Percentiles rank a stretch among this genome's conserved stretches.
Conservation (phyloP, 2,329 filamentous ascomycete species). For the Fusarium austroafricanum region DNA sequence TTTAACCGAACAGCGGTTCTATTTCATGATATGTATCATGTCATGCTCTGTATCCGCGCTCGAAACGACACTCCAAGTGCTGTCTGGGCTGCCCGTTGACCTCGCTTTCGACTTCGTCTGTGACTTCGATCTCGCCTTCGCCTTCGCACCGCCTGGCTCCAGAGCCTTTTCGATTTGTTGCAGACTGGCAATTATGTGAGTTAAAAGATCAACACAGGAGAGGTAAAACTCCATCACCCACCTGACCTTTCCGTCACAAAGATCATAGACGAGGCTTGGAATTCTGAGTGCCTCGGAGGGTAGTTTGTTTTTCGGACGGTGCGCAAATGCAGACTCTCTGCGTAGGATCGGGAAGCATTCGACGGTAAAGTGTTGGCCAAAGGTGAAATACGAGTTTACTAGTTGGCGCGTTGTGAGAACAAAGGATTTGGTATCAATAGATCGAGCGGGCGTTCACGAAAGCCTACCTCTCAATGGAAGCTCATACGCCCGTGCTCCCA, state of each 20-base stretch:
- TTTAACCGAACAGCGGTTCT: constrained; percentile 6
- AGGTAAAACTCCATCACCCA: constrained; percentile 11
- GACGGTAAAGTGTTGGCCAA: constrained; percentile 44
- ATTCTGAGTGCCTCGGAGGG: constrained; percentile 41
- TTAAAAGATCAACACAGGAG: background rate
- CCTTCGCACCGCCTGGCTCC: constrained; percentile 33
- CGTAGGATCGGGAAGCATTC: constrained; percentile 44
- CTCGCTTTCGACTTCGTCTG: constrained; percentile 20
- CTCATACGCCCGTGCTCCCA: constrained; percentile 42
- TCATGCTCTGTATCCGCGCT: constrained; percentile 40
- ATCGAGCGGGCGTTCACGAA: constrained; percentile 6
- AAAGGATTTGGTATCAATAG: constrained; percentile 24
- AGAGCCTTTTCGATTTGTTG: constrained; percentile 44
- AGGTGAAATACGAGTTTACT: constrained; percentile 46
- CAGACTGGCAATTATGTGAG: constrained; percentile 34
- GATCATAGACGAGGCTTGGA: constrained; percentile 41
- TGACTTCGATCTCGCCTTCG: constrained; percentile 24
- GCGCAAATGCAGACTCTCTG: constrained; percentile 39
- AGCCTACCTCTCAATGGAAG: constrained; percentile 44
- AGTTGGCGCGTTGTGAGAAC: constrained; percentile 17
- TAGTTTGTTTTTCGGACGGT: constrained; percentile 37
- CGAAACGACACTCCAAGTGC: constrained; percentile 20
- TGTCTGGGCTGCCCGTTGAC: constrained; percentile 26
- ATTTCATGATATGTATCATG: constrained; percentile 47
- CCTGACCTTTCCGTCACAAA: constrained; percentile 43